Evolutionary conservation across 2,329 filamentous ascomycete genomes (phyloP).

Genomic region (Beauveria medogensis): DNA sequence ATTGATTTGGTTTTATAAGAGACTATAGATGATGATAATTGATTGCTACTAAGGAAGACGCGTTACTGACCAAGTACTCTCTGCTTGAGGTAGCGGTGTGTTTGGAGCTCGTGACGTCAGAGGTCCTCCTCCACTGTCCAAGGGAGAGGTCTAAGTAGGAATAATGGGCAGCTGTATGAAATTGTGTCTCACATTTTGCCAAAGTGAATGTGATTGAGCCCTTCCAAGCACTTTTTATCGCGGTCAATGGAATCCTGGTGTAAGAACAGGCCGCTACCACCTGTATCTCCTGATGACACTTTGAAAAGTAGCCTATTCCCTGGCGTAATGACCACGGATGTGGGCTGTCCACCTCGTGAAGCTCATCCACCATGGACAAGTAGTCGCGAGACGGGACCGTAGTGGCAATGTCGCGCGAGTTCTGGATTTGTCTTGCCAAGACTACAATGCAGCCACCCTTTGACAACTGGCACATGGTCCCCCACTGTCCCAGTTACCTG

Average conservation of each 20-base stretch:
- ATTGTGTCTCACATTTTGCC: not conserved
- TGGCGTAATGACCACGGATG: constrained; percentile 40
- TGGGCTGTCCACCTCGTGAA: constrained; percentile 55
- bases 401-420: constrained; percentile 26
- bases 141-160: not conserved
- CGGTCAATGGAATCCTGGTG: not conserved
- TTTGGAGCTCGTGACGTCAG: too few relatives aligned
- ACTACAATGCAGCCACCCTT: constrained; percentile 55
- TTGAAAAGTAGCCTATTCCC: not conserved
- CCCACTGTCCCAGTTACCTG: constrained; percentile 51
- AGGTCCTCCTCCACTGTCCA: too few relatives aligned
- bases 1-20: too few relatives aligned
- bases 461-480: constrained; percentile 53
- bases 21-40: too few relatives aligned
- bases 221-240: constrained; percentile 15
- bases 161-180: not conserved
- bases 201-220: not conserved
- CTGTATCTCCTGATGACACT: not conserved
- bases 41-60: too few relatives aligned
- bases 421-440: constrained; percentile 45
- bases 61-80: too few relatives aligned
- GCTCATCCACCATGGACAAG: constrained; percentile 42
- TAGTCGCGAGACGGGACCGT: constrained; percentile 50
- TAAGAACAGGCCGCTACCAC: not conserved
- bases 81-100: too few relatives aligned